Conservation (phyloP, 345 rosid genomes). For the Eucalyptus camaldulensis region DNA sequence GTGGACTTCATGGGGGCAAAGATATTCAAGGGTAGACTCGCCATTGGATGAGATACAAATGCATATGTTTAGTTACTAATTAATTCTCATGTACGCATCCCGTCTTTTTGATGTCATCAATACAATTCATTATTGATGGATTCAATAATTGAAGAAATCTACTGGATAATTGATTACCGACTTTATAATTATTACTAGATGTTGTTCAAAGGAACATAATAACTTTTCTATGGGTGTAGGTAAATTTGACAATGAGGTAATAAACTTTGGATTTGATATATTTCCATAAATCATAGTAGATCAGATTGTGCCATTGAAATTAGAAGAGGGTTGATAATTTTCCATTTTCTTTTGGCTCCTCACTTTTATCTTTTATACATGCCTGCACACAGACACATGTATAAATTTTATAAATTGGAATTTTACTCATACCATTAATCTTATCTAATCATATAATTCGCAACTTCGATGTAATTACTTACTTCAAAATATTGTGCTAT, state of each 20-base stretch:
- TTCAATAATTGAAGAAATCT: background rate
- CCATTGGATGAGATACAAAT: background rate
- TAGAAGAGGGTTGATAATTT: background rate
- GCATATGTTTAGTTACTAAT: background rate
- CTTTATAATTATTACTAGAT: rapidly evolving
- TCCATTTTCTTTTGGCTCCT: background rate
- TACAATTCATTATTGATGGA: background rate
- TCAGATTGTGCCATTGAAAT: background rate
- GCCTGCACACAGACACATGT: background rate
- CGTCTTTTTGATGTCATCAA: background rate
- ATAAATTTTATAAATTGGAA: background rate
- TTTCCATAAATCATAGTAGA: background rate
- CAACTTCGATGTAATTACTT: background rate
- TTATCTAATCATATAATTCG: background rate
- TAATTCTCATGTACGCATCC: too few relatives aligned
- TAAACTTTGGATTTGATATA: background rate
- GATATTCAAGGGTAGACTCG: background rate
- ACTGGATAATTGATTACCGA: rapidly evolving
- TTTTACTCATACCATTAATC: background rate
- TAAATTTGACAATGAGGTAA: background rate
- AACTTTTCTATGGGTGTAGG: background rate
- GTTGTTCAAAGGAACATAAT: background rate
- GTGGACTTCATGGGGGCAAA: background rate
- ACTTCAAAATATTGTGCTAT: background rate
- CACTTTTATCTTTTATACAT: background rate